Evolutionary conservation across 192 early-diverging fungal genomes (phyloP).

Genomic region (Chytriomyces confervae): DNA sequence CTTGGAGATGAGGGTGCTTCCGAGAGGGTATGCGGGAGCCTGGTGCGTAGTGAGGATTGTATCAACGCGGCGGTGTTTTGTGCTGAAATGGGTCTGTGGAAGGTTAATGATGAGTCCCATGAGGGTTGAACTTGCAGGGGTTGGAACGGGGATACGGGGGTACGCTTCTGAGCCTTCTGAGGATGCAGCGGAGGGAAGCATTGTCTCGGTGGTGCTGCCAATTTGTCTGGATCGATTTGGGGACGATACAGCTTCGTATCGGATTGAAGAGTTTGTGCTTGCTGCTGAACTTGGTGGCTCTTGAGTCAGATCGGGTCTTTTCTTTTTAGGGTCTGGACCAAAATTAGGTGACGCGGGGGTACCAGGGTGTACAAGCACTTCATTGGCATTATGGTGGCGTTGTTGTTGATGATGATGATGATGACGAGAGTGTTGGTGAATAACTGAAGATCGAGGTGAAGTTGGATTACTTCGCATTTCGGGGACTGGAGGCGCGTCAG

Average conservation of each 20-base stretch:
- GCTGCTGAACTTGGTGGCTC: background rate
- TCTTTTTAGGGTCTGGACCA: slow-evolving; percentile 17
- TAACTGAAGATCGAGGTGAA: no score
- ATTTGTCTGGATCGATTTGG: no score
- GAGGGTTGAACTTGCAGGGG: background rate
- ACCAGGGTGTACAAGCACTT: background rate
- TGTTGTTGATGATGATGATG: no score
- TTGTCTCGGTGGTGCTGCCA: no score
- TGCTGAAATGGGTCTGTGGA: slow-evolving; percentile 4
- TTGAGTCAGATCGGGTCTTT: background rate
- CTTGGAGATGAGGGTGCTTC: background rate
- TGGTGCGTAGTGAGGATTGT: background rate
- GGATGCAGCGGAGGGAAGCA: no score
- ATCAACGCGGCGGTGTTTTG: no score
- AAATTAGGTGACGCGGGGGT: slow-evolving; percentile 5
- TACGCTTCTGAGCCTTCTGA: background rate
- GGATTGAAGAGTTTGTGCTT: no score
- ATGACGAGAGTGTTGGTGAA: no score
- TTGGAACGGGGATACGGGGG: background rate
- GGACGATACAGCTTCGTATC: no score
- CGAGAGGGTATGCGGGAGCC: background rate
- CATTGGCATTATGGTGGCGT: background rate
- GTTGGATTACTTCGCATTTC: no score
- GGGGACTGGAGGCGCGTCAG: background rate
- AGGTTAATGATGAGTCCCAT: slow-evolving; percentile 11